Evolutionary conservation across 2,329 filamentous ascomycete species (phyloP), one percentile per base, ranked within the genome.

Genomic region (Metarhizium brunneum): DNA sequence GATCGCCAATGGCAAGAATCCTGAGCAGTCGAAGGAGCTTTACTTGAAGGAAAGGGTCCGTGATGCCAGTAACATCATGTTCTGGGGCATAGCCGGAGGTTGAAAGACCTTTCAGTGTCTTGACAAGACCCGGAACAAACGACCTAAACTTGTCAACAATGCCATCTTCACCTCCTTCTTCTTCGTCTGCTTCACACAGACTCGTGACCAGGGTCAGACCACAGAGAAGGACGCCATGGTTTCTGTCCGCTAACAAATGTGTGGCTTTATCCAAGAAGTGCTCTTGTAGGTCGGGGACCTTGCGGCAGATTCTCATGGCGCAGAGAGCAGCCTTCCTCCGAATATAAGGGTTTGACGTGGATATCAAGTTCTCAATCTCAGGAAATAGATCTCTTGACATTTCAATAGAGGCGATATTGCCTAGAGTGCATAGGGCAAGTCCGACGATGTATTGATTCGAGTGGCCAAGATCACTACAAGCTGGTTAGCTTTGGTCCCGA

Each of bases 361-460:
- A 88, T 61, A 99, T 77, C 51, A 97, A 84, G 58, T 82, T 89
- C 72, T 99, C 95, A 69, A 99, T 89, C 78, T 99, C 92, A 62
- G 91, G 84, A 71, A 99, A 99, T 20, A 99, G 78, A 73, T 99
- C 94, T 77, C 94, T 83, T 18, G 94, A 95, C 94, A 99, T 99
- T 71, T 99, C 94, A 66, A 97, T 81, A 1, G 92, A 96, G 57
- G 95, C 92, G 64, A 99, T 99, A 71, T 99, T 99, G 63, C 92
- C 94, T 20, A 99, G 83, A 0, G 95, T 96, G 70, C 92, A 96
- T 36, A 99, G 84, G 58, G 94, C 94, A 53, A 99, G 86, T 29
- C 95, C 94, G 63, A 97, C 94, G 59, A 99, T 90, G 72, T 99
- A 99, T 73, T 99, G 94, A 70, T 99, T 99, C 55, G 90, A 92